phyloP scores from a whole-genome alignment of 306 rosid genomes.

The Trichosanthes cucumerina region DNA sequence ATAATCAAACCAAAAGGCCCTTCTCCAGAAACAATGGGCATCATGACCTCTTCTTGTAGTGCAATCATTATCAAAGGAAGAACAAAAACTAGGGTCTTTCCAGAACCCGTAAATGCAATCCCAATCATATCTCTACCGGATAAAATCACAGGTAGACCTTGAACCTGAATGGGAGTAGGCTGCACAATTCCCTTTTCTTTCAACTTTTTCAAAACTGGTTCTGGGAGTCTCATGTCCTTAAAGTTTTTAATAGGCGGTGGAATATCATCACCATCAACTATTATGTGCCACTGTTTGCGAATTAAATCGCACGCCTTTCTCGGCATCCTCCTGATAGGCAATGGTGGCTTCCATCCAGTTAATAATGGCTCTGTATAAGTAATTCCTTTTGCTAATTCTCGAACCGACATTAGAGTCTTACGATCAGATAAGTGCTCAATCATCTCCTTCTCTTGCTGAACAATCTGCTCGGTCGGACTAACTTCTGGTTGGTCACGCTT shows the following conservation, averaged over 20 bases:
- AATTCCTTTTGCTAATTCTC: conserved; percentile 87
- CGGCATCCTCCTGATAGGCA: conserved; percentile 60
- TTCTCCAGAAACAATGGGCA: conserved; percentile 85
- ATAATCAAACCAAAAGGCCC: conserved; percentile 78
- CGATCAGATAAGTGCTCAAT: conserved; percentile 75
- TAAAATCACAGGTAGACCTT: conserved; percentile 82
- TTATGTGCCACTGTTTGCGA: conserved; percentile 82
- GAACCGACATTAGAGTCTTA: conserved; percentile 80
- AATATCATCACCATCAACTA: conserved; percentile 69
- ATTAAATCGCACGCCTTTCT: conserved; percentile 54
- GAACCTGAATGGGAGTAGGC: conserved; percentile 96
- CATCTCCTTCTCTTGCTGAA: conserved; percentile 88
- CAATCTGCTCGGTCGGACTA: conserved; percentile 62
- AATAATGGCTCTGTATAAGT: conserved; percentile 65
- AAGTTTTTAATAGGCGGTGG: conserved; percentile 83
- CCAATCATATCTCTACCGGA: conserved; percentile 96
- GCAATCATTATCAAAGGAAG: conserved; percentile 91
- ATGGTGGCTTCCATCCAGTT: conserved; percentile 93
- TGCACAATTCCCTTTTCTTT: conserved; percentile 81
- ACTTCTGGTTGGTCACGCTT: conserved; percentile 80
- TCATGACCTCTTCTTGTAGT: conserved; percentile 86
- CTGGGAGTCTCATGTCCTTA: conserved; percentile 89
- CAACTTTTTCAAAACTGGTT: conserved; percentile 65
- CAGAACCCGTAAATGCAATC: conserved; percentile 86
- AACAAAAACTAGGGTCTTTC: conserved; percentile 85